Conservation (phyloP, 345 rosid species). For the Boechera stricta region DNA sequence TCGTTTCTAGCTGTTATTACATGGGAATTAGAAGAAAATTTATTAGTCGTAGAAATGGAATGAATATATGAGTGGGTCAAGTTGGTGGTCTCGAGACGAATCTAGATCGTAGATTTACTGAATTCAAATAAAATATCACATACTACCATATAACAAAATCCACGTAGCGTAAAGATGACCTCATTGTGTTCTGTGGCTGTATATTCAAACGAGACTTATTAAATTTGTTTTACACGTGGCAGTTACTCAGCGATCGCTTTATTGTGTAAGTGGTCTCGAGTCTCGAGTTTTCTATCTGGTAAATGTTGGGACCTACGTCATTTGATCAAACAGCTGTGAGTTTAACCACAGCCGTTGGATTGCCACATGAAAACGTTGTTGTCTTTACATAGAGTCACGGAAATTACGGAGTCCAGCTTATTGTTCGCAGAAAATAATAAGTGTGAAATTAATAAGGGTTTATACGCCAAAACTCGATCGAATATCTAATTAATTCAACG, state of each 20-base stretch:
- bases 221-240: slow-evolving; percentile 30
- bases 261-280: slow-evolving; percentile 16
- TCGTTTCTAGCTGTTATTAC: neutral
- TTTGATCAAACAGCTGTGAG: slow-evolving; percentile 16
- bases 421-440: neutral
- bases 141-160: neutral
- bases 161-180: slow-evolving; percentile 20
- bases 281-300: slow-evolving; percentile 25
- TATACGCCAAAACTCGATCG: slow-evolving; percentile 11
- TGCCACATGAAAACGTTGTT: slow-evolving; percentile 20
- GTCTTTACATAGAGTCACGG: slow-evolving; percentile 29
- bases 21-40: no score
- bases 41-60: no score
- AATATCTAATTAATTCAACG: neutral
- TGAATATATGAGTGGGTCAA: slow-evolving; percentile 10
- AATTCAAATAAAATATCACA: slow-evolving; percentile 5
- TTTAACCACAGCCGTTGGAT: slow-evolving; percentile 37
- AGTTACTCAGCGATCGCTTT: slow-evolving; percentile 18
- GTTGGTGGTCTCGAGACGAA: slow-evolving; percentile 42
- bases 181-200: slow-evolving; percentile 15
- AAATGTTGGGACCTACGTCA: neutral
- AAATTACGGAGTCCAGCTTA: slow-evolving; percentile 35
- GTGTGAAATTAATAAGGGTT: neutral
- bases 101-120: slow-evolving; percentile 32
- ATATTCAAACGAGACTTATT: slow-evolving; percentile 13